Percentiles rank a stretch among this genome's conserved stretches.
These are phyloP conservation scores for Cudoniella acicularis DNA, from an alignment of 495 filamentous ascomycete species.

Conservation along the genomic window DNA sequence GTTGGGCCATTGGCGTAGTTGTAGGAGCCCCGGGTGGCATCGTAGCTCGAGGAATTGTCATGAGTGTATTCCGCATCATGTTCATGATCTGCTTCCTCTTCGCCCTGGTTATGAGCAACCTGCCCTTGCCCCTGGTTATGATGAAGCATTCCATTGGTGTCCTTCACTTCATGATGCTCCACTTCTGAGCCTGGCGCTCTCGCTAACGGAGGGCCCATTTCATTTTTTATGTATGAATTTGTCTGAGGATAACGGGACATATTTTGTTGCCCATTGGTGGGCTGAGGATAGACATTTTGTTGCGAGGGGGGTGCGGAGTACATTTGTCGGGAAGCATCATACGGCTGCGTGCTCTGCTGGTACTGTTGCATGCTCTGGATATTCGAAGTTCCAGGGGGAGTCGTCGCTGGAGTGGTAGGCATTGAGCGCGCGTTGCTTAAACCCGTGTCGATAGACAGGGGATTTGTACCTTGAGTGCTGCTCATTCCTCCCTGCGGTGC, in stretches of 20 bases:
- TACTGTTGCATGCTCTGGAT: conserved; percentile 72
- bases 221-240: conserved; percentile 76
- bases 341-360: conserved; percentile 67
- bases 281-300: conserved; percentile 66
- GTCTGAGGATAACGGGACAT: conserved; percentile 65
- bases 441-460: conserved; percentile 81
- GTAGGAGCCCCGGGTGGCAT: conserved; percentile 66
- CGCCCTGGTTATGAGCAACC: conserved; percentile 44
- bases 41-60: conserved; percentile 60
- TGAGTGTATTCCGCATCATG: conserved; percentile 79
- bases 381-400: conserved; percentile 75
- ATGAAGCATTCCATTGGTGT: conserved; percentile 56
- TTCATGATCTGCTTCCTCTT: conserved; percentile 72
- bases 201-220: conserved; percentile 85
- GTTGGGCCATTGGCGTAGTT: conserved; percentile 65
- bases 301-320: conserved; percentile 72
- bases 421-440: conserved; percentile 81
- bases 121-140: conserved; percentile 52
- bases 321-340: conserved; percentile 74
- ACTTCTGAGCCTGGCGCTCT: conserved; percentile 52
- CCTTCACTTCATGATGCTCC: conserved; percentile 67
- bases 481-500: conserved; percentile 56
- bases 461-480: conserved; percentile 60
- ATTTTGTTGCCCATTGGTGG: conserved; percentile 58
- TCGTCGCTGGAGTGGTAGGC: conserved; percentile 91